A percentile compares a stretch with the other conserved stretches of the same genome.
Evolutionary conservation across 169 alveolate genomes (phyloP).

Genomic region (Cryptosporidium baileyi): DNA sequence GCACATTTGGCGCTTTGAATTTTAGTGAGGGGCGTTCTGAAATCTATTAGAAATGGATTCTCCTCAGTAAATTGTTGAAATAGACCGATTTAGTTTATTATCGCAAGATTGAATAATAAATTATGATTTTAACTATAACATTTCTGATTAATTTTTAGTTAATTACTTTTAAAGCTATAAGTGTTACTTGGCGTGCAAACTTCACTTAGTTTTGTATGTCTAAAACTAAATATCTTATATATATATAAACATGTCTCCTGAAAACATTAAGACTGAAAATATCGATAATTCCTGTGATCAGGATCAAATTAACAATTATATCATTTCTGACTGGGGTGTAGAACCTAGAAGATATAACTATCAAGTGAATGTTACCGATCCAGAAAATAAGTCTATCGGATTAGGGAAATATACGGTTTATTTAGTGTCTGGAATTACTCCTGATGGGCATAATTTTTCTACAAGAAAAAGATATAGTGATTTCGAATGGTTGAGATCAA

Average conservation of each 20-base stretch:
- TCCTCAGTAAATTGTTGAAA: too few relatives aligned
- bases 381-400: constrained; percentile 65
- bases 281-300: constrained; percentile 23
- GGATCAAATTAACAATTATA: constrained; percentile 6
- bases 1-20: too few relatives aligned
- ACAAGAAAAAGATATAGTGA: constrained; percentile 76
- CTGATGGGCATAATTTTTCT: constrained; percentile 63
- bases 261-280: constrained; percentile 36
- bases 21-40: too few relatives aligned
- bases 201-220: not conserved
- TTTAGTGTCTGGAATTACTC: constrained; percentile 71
- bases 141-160: too few relatives aligned
- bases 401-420: constrained; percentile 67
- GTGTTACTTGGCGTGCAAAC: too few relatives aligned
- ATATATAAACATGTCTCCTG: constrained; percentile 55
- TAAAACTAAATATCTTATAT: not conserved
- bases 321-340: constrained; percentile 66
- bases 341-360: constrained; percentile 39
- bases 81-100: too few relatives aligned
- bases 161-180: too few relatives aligned
- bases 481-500: constrained; percentile 77
- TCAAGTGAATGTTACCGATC: constrained; percentile 61
- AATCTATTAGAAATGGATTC: too few relatives aligned
- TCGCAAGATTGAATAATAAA: too few relatives aligned
- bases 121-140: too few relatives aligned